Evolutionary conservation across 148 eudicot genomes (phyloP).

Genomic region (Silene latifolia): DNA sequence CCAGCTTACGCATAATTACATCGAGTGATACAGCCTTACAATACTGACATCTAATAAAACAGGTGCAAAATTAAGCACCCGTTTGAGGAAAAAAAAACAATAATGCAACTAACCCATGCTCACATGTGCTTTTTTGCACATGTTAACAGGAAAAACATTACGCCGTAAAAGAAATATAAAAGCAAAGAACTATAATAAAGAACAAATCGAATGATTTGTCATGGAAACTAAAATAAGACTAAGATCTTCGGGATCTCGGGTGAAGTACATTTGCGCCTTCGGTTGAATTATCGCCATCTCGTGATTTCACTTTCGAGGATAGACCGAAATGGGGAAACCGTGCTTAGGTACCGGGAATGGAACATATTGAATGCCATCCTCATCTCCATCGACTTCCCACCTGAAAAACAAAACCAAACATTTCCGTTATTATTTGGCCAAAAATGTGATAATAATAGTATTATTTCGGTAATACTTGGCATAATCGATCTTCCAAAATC

Average conservation of each 20-base stretch:
- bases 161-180: background rate
- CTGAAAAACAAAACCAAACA: slow-evolving; percentile 31
- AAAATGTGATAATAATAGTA: background rate
- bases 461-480: background rate
- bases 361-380: slow-evolving; percentile 55
- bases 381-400: slow-evolving; percentile 56
- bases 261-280: background rate
- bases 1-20: slow-evolving; percentile 3
- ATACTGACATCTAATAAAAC: background rate
- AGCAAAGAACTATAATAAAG: background rate
- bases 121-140: slow-evolving; percentile 17
- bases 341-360: slow-evolving; percentile 74
- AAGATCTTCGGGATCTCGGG: background rate
- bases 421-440: background rate
- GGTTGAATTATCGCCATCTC: background rate
- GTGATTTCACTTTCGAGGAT: slow-evolving; percentile 21
- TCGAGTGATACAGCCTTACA: background rate
- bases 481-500: background rate
- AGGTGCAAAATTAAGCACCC: background rate
- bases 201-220: slow-evolving; percentile 5
- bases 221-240: background rate
- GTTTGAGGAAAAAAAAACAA: background rate
- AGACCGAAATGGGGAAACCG: slow-evolving; percentile 54
- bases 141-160: slow-evolving; percentile 16
- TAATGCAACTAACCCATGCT: slow-evolving; percentile 8